Base-by-base conservation (phyloP, 2,329 filamentous ascomycete genomes). In the Penicillium sp. region DNA sequence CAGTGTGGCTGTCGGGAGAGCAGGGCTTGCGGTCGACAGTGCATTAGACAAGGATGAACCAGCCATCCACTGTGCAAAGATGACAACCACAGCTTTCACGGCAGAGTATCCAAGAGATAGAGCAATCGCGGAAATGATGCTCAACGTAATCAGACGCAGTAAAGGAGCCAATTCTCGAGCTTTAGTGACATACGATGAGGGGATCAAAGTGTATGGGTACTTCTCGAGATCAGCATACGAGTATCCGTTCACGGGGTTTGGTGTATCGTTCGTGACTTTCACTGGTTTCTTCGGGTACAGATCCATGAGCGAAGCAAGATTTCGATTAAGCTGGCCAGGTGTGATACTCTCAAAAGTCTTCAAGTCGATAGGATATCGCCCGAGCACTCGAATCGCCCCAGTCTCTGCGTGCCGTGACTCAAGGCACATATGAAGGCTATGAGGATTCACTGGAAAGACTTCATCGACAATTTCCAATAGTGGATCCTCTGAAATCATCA, bases 261-360 rank as follows among this genome's bases (percentile, higher is more conserved):
- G 27, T 12, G 27, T 37, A 13, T 51, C 44, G 5, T 50, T 12
- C 13, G 43, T 42, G 16, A 48, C 37, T 22, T 52, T 57, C 20
- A 41, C 40, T 20, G 42, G 23, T 33, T 54, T 56, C 37, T 48
- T 58, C 14, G 56, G 50, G 41, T 59, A 59, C 18, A 59, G 52
- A 13, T 52, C 54, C 27, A 57, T 59, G 25, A 70, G 55, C 14
- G 64, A 69, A 18, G 68, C 67, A 15, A 73, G 48, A 39, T 72
- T 70, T 22, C 65, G 57, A 46, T 71, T 72, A 17, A 73, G 56
- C 32, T 71, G 68, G 9, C 60, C 51, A 9, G 69, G 62, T 10
- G 69, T 62, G 43, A 73, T 68, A 39, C 64, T 68, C 45, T 71
- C 58, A 35, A 72, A 72, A 0, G 66, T 70, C 42, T 61, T 59